Base-by-base conservation (phyloP, 2,329 filamentous ascomycete species). In the Verticillium nonalfalfae region DNA sequence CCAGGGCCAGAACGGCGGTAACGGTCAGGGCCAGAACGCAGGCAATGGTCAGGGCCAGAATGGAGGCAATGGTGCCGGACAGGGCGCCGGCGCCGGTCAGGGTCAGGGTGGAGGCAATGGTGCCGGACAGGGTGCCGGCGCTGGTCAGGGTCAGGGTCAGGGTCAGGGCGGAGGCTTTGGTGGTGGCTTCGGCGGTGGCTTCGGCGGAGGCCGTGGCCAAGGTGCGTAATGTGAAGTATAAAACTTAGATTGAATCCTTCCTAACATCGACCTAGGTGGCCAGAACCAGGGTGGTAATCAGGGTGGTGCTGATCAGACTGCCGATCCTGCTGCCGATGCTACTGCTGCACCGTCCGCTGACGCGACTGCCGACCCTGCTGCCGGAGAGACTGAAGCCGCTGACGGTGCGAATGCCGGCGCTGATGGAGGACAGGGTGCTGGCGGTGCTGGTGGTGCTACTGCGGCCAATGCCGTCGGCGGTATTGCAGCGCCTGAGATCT, bases 401-500 rank as follows among this genome's bases (percentile, higher is more conserved):
- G 56, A 61, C 54, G 59, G 54, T 36, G 61, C 61, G 21, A 59
- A 60, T n/a, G 57, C 64, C 10, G 64, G 15, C n/a, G 45, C 45
- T 11, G 39, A 26, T 7, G 39, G 31, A 26, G 40, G 57, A 7
- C 57, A 57, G 15, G 64, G 63, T 39, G 64, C 55, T 58, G 63
- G 65, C 52, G 67, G 65, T 35, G 65, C 63, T 21, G 71, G 72
- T 61, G 72, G 69, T 56, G 74, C 68, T 59, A 65, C 59, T 59
- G 66, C 61, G 58, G 66, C 66, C 36, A 66, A 61, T 55, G 78
- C 79, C 60, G 72, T 87, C 62, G 83, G 78, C 56, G 84, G 82
- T 57, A 74, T 81, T 59, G 74, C 76, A 13, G 81, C 83, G 3
- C 84, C 85, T 9, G 73, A 75, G 11, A 79, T 86, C 31, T 71